These are phyloP conservation scores for Phytophthora citrophthora DNA, from an alignment of 352 stramenopile genomes.

Conservation along the genomic window DNA sequence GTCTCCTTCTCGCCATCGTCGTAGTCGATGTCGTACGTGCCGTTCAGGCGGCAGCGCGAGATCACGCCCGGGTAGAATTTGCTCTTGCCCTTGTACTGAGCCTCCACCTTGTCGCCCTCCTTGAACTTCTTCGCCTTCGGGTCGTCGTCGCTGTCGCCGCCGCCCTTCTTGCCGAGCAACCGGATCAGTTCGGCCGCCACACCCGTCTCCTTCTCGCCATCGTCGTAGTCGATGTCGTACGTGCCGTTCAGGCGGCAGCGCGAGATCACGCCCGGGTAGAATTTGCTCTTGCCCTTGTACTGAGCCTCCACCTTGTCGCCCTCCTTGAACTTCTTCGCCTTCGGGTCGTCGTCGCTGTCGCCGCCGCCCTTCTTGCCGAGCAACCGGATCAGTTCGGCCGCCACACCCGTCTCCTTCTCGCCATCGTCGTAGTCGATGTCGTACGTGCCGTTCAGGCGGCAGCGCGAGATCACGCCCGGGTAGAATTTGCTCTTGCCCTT, in stretches of 20 bases:
- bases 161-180: slow-evolving; percentile 10
- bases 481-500: slow-evolving; percentile 29
- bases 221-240: slow-evolving; percentile 25
- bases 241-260: slow-evolving; percentile 21
- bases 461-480: slow-evolving; percentile 20
- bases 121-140: slow-evolving; percentile 23
- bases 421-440: slow-evolving; percentile 25
- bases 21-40: slow-evolving; percentile 26
- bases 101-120: slow-evolving; percentile 21
- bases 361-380: slow-evolving; percentile 12
- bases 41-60: slow-evolving; percentile 19
- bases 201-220: slow-evolving; percentile 24
- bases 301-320: slow-evolving; percentile 23
- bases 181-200: slow-evolving; percentile 21
- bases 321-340: slow-evolving; percentile 21
- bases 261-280: slow-evolving; percentile 20
- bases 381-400: slow-evolving; percentile 17
- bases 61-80: slow-evolving; percentile 22
- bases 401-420: slow-evolving; percentile 27
- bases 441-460: slow-evolving; percentile 25
- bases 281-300: slow-evolving; percentile 25
- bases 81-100: slow-evolving; percentile 25
- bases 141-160: slow-evolving; percentile 18
- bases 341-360: slow-evolving; percentile 21
- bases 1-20: slow-evolving; percentile 23